Percentiles rank a stretch among this genome's conserved stretches.
phyloP scores from a whole-genome alignment of 345 rosid species.

The Boechera stricta region DNA sequence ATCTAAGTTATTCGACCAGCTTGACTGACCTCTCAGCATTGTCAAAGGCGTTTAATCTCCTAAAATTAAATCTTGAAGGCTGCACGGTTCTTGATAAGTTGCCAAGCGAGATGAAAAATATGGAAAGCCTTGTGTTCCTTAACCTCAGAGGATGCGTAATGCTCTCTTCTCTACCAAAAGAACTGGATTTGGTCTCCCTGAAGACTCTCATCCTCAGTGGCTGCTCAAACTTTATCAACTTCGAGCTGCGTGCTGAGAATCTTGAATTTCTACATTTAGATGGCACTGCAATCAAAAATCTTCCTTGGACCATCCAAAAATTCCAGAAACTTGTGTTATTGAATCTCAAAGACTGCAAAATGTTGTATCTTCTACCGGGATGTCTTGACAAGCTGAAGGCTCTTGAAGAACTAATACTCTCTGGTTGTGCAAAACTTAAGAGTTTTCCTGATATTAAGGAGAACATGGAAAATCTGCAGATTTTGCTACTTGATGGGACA shows the following conservation, averaged over 20 bases:
- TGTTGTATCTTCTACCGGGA: neutral
- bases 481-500: constrained; percentile 8
- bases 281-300: too few species aligned
- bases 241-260: too few species aligned
- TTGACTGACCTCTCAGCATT: constrained; percentile 24
- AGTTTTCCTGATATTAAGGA: neutral
- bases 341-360: too few species aligned
- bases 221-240: too few species aligned
- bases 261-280: too few species aligned
- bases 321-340: too few species aligned
- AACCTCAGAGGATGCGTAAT: constrained; percentile 24
- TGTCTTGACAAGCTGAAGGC: constrained; percentile 6
- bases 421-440: neutral
- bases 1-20: constrained; percentile 10
- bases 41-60: constrained; percentile 21
- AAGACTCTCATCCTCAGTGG: constrained; percentile 22
- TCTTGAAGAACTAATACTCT: constrained; percentile 26
- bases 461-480: neutral
- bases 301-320: too few species aligned
- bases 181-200: neutral
- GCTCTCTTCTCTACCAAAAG: neutral
- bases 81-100: constrained; percentile 23
- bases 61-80: constrained; percentile 7
- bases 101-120: neutral
- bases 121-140: constrained; percentile 20